Evolutionary conservation across 2,329 filamentous ascomycete genomes (phyloP).

Genomic region (Ophiobolus disseminans): DNA sequence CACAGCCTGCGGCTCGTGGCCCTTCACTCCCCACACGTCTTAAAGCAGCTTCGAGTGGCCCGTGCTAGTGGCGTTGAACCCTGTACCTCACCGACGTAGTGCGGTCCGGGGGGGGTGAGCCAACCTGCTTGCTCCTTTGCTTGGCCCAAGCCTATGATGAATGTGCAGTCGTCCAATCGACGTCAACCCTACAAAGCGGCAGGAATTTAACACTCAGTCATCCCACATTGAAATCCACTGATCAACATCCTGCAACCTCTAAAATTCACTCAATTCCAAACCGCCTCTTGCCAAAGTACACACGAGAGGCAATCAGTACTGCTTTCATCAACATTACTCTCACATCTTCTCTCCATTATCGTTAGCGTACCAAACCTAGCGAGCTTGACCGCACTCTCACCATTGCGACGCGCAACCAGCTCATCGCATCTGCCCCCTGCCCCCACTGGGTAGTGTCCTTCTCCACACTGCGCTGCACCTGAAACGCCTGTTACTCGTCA

Average conservation of each 20-base stretch:
- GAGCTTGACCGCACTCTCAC: slow-evolving; percentile 28
- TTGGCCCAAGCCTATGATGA: slow-evolving; percentile 52
- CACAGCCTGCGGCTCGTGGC: slow-evolving; percentile 2
- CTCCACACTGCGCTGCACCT: slow-evolving; percentile 45
- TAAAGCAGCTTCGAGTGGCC: slow-evolving; percentile 40
- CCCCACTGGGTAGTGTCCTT: slow-evolving; percentile 30
- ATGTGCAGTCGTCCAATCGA: slow-evolving; percentile 43
- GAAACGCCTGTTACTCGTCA: slow-evolving; percentile 48
- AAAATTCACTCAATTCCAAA: slow-evolving; percentile 41
- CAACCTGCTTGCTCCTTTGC: slow-evolving; percentile 40
- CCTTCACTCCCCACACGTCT: slow-evolving; percentile 28
- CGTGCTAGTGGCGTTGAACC: slow-evolving; percentile 29
- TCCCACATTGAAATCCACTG: slow-evolving; percentile 41
- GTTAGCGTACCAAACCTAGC: slow-evolving; percentile 31
- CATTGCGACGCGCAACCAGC: slow-evolving; percentile 33
- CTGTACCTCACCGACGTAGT: slow-evolving; percentile 36
- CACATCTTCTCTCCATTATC: slow-evolving; percentile 47
- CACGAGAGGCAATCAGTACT: slow-evolving; percentile 40
- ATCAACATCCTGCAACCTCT: slow-evolving; percentile 41
- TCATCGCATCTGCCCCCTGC: slow-evolving; percentile 34
- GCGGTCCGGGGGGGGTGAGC: slow-evolving; percentile 39
- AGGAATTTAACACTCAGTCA: slow-evolving; percentile 44
- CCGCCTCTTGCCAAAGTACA: slow-evolving; percentile 29
- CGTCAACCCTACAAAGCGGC: slow-evolving; percentile 36
- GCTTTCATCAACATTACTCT: slow-evolving; percentile 34